A percentile compares a stretch with the other conserved stretches of the same genome.
These are phyloP conservation scores for Heterococcus sp. DNA, from an alignment of 108 stramenopile genomes.

Conservation along the genomic window DNA sequence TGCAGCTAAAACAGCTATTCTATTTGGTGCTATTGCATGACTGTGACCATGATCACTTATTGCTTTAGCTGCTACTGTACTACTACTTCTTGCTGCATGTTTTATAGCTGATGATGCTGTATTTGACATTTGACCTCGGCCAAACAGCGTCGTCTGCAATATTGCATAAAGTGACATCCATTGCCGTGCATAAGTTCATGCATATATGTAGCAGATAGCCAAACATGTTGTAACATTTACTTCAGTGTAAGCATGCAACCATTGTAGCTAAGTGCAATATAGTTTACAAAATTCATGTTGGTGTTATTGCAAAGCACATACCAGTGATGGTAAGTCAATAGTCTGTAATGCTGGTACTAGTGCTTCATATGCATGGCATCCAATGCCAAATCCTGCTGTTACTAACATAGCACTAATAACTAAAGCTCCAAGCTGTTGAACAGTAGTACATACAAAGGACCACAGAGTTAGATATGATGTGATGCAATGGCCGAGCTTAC, in stretches of 20 bases:
- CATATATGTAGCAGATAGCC: background rate
- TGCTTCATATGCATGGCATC: slow-evolving; percentile 64
- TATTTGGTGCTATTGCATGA: background rate
- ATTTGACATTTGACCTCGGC: background rate
- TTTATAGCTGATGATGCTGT: background rate
- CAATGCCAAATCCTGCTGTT: slow-evolving; percentile 78
- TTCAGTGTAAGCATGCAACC: background rate
- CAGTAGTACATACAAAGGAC: background rate
- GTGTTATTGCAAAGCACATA: background rate
- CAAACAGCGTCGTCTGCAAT: background rate
- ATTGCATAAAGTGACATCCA: background rate
- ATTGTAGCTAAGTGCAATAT: background rate
- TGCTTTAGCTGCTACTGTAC: background rate
- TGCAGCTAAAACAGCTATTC: slow-evolving; percentile 74
- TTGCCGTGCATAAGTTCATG: background rate
- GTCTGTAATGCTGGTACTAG: background rate
- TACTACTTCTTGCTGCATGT: background rate
- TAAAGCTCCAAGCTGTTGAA: slow-evolving; percentile 64
- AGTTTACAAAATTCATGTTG: too few species aligned
- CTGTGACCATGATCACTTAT: background rate
- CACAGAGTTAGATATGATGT: background rate
- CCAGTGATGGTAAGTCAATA: background rate
- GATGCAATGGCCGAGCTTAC: background rate
- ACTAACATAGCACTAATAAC: slow-evolving; percentile 83
- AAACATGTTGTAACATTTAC: background rate